Evolutionary conservation across 1,284 basidiomycete genomes (phyloP).

Genomic region (Jaminaea rosea): DNA sequence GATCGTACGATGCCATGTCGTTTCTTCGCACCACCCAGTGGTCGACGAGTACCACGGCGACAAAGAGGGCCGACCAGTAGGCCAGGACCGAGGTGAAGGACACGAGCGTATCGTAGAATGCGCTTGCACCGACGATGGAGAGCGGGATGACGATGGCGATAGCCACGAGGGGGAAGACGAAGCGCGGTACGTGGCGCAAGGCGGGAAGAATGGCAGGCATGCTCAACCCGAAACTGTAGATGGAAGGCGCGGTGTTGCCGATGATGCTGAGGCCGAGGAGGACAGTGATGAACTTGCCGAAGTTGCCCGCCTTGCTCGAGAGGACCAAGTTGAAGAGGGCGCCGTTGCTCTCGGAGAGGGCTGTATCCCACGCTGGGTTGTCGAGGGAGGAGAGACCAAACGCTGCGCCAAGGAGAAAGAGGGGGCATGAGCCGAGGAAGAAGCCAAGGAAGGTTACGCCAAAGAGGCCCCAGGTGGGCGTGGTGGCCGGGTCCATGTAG

Average conservation of each 20-base stretch:
- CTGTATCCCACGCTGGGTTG: slow-evolving; percentile 51
- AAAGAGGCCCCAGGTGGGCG: slow-evolving; percentile 52
- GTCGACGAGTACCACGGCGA: slow-evolving; percentile 57
- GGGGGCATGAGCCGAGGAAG: slow-evolving; percentile 55
- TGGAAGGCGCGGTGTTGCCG: slow-evolving; percentile 72
- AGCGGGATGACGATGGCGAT: slow-evolving; percentile 64
- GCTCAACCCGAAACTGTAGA: slow-evolving; percentile 48
- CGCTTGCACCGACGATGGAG: slow-evolving; percentile 58
- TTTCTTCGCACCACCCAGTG: slow-evolving; percentile 55
- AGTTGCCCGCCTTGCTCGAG: slow-evolving; percentile 56
- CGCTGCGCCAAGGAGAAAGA: slow-evolving; percentile 55
- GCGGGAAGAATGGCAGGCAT: slow-evolving; percentile 51
- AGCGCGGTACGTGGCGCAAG: slow-evolving; percentile 65
- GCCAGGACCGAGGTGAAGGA: slow-evolving; percentile 56
- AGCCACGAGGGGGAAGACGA: slow-evolving; percentile 71
- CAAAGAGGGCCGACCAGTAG: slow-evolving; percentile 61
- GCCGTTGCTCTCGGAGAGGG: slow-evolving; percentile 50
- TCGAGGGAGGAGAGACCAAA: slow-evolving; percentile 55
- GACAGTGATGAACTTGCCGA: slow-evolving; percentile 73
- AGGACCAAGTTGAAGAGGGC: slow-evolving; percentile 70
- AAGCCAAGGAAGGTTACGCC: slow-evolving; percentile 56
- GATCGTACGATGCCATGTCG: slow-evolving; percentile 53
- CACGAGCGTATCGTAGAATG: slow-evolving; percentile 56
- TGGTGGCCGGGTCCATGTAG: slow-evolving; percentile 51
- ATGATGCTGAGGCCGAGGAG: slow-evolving; percentile 63